phyloP scores from a whole-genome alignment of 768 basidiomycete genomes.

The Infundibulicybe gibba region DNA sequence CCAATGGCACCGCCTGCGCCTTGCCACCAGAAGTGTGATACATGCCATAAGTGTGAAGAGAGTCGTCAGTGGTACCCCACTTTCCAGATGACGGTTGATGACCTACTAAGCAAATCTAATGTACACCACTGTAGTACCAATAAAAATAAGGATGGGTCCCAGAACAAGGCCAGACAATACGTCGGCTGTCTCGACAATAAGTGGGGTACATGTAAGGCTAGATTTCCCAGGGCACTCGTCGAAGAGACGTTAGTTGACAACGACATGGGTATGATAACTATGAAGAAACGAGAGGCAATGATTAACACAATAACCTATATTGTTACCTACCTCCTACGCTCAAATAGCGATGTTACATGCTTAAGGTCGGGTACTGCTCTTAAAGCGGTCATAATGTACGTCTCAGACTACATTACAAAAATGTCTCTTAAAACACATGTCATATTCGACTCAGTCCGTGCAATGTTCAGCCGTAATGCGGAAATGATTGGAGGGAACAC shows the following conservation, averaged over 20 bases:
- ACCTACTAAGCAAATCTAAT: conserved; percentile 21
- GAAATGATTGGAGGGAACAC: conserved; percentile 12
- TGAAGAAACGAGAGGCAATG: conserved; percentile 26
- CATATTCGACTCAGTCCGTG: conserved; percentile 23
- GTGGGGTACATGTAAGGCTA: conserved; percentile 22
- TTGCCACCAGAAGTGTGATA: not conserved
- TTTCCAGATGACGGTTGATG: conserved; percentile 16
- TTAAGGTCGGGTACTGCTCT: conserved; percentile 31
- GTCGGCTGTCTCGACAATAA: conserved; percentile 22
- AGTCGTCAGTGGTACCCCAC: conserved; percentile 13
- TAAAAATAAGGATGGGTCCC: conserved; percentile 1
- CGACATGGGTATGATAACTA: conserved; percentile 17
- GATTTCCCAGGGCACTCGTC: conserved; percentile 23
- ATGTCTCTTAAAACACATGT: conserved; percentile 23
- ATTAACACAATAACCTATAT: conserved; percentile 25
- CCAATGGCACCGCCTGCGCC: not conserved
- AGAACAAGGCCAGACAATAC: conserved; percentile 6
- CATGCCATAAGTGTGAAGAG: conserved; percentile 13
- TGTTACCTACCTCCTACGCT: conserved; percentile 24
- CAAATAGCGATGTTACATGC: conserved; percentile 30
- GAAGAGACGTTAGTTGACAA: conserved; percentile 15
- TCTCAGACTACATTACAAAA: conserved; percentile 36
- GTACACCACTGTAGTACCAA: conserved; percentile 21
- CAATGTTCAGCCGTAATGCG: conserved; percentile 15
- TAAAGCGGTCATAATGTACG: conserved; percentile 25